Conservation (phyloP, 2,329 filamentous ascomycete genomes). For the Penicillium digitatum region DNA sequence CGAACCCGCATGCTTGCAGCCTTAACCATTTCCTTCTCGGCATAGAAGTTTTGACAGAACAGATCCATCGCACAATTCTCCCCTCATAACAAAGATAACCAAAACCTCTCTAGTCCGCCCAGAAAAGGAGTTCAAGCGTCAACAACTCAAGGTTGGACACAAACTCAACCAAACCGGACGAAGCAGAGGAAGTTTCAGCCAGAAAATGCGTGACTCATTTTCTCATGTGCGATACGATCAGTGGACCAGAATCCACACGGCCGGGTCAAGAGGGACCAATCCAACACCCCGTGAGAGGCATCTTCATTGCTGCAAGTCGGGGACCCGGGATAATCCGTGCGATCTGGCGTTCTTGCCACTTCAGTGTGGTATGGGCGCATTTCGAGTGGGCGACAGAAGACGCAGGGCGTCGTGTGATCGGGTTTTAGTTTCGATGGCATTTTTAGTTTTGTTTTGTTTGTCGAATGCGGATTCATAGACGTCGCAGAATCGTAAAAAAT, state of each 20-base stretch:
- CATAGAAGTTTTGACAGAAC: slow-evolving; percentile 13
- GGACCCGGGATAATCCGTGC: slow-evolving; percentile 31
- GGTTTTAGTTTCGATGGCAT: slow-evolving; percentile 11
- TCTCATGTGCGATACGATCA: slow-evolving; percentile 17
- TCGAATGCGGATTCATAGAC: slow-evolving; percentile 18
- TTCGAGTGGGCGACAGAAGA: slow-evolving; percentile 7
- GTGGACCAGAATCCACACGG: slow-evolving; percentile 30
- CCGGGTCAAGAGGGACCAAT: slow-evolving; percentile 40
- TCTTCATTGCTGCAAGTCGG: slow-evolving; percentile 46
- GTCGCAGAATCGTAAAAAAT: slow-evolving; percentile 19
- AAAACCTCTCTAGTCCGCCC: slow-evolving; percentile 1
- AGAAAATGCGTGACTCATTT: slow-evolving; percentile 17
- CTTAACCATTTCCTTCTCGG: slow-evolving; percentile 6
- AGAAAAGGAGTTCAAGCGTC: slow-evolving; percentile 39
- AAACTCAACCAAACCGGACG: slow-evolving; percentile 34
- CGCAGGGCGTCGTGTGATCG: slow-evolving; percentile 5
- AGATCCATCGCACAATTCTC: slow-evolving; percentile 11
- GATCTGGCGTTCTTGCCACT: slow-evolving; percentile 26
- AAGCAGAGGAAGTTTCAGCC: slow-evolving; percentile 1
- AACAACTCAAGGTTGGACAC: slow-evolving; percentile 26
- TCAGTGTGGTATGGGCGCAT: slow-evolving; percentile 16
- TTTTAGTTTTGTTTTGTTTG: slow-evolving; percentile 16
- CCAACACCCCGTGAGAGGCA: slow-evolving; percentile 26
- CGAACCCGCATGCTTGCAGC: slow-evolving; percentile 14
- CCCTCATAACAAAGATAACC: neutral